These are phyloP conservation scores for Aspergillus brasiliensis DNA, from an alignment of 2,329 filamentous ascomycete species.

Conservation along the genomic window DNA sequence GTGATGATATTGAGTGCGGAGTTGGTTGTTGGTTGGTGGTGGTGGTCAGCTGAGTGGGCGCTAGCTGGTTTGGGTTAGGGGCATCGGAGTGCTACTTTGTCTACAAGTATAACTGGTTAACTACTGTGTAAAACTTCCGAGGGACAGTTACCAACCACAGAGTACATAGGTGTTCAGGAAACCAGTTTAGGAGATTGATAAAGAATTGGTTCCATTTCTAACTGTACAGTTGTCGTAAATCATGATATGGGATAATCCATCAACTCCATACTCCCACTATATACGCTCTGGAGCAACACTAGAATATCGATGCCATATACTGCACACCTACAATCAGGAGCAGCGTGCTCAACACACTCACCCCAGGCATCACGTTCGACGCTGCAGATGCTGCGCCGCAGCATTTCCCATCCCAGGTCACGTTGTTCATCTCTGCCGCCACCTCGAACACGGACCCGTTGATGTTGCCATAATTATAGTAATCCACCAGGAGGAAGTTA, in stretches of 20 bases:
- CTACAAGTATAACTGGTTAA: neutral
- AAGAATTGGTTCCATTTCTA: neutral
- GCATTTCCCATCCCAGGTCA: constrained; percentile 61
- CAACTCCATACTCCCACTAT: constrained; percentile 7
- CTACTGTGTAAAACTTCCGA: too few relatives aligned
- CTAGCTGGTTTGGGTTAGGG: constrained; percentile 6
- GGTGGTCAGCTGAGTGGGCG: neutral
- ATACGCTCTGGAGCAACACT: constrained; percentile 17
- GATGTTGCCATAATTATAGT: constrained; percentile 72
- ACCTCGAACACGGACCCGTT: constrained; percentile 77
- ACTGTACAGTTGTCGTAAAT: constrained; percentile 3
- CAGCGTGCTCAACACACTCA: constrained; percentile 24
- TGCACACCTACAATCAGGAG: constrained; percentile 27
- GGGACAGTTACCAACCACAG: neutral
- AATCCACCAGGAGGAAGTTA: constrained; percentile 80
- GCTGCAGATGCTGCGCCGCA: constrained; percentile 39
- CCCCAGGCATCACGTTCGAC: constrained; percentile 21
- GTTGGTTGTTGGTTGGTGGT: neutral
- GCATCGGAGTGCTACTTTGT: neutral
- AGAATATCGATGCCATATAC: constrained; percentile 27
- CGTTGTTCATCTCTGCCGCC: constrained; percentile 70
- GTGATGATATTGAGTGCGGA: neutral
- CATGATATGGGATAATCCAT: neutral
- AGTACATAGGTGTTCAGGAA: too few relatives aligned
- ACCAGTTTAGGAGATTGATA: too few relatives aligned